Conservation (phyloP, 2,329 filamentous ascomycete species). For the Talaromyces albobiverticillius region DNA sequence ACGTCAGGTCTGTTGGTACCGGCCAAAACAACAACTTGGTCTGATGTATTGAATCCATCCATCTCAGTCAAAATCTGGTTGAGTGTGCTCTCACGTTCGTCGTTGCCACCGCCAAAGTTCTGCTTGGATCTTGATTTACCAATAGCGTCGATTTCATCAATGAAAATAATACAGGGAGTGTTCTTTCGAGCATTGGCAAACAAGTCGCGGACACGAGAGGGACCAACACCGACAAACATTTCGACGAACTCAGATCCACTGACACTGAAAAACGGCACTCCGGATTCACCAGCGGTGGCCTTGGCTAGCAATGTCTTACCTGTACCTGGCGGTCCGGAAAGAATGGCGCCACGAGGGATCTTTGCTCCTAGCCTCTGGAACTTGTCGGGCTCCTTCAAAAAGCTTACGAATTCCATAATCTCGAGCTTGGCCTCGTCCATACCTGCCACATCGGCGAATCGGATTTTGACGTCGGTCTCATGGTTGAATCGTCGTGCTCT, state of each 20-base stretch:
- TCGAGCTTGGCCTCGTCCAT: conserved; percentile 98
- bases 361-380: conserved; percentile 95
- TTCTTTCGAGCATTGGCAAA: conserved; percentile 94
- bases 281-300: conserved; percentile 93
- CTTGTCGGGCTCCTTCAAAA: conserved; percentile 86
- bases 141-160: conserved; percentile 98
- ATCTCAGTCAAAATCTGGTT: conserved; percentile 99
- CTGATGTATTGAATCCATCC: conserved; percentile 97
- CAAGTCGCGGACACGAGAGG: conserved; percentile 89
- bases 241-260: conserved; percentile 98
- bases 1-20: conserved; percentile 96
- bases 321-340: conserved; percentile 95
- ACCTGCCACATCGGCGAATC: conserved; percentile 93
- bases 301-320: conserved; percentile 98
- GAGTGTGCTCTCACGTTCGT: conserved; percentile 92
- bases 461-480: conserved; percentile 92
- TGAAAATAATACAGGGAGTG: conserved; percentile 98
- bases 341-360: conserved; percentile 93
- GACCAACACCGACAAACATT: conserved; percentile 99
- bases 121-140: conserved; percentile 84
- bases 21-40: conserved; percentile 93
- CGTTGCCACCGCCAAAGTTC: conserved; percentile 84
- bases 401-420: conserved; percentile 99
- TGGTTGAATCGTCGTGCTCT: conserved; percentile 97
- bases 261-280: conserved; percentile 96